Evolutionary conservation across 1,284 basidiomycete species (phyloP).

Genomic region (Puccinia polysora): DNA sequence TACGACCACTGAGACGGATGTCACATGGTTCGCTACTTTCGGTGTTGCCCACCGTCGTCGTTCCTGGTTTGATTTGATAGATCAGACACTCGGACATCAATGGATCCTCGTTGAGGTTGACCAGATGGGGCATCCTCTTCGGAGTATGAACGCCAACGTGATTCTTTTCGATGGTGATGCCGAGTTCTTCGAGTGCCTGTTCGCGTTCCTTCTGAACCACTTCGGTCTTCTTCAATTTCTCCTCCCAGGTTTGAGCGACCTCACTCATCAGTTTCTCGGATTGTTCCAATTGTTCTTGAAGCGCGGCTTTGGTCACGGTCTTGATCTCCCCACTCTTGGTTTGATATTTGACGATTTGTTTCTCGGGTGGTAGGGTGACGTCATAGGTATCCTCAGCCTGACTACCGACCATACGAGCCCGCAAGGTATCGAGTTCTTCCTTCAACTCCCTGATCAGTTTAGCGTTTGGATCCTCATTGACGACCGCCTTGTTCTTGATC

Average conservation of each 20-base stretch:
- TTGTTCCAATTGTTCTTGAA: slow-evolving; percentile 93
- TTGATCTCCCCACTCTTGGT: slow-evolving; percentile 89
- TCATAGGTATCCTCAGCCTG: slow-evolving; percentile 71
- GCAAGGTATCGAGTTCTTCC: slow-evolving; percentile 74
- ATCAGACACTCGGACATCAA: slow-evolving; percentile 60
- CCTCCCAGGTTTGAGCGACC: slow-evolving; percentile 95
- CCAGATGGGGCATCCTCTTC: slow-evolving; percentile 95
- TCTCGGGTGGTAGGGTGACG: slow-evolving; percentile 80
- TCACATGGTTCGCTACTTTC: slow-evolving; percentile 74
- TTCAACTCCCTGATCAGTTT: slow-evolving; percentile 97
- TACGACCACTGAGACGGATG: slow-evolving; percentile 85
- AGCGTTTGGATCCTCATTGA: slow-evolving; percentile 98
- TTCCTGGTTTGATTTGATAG: slow-evolving; percentile 87
- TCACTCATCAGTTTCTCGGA: slow-evolving; percentile 95
- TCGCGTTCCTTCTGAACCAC: slow-evolving; percentile 94
- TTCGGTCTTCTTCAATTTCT: slow-evolving; percentile 86
- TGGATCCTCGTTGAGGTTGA: slow-evolving; percentile 64
- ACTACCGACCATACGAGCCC: slow-evolving; percentile 48
- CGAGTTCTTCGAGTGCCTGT: slow-evolving; percentile 91
- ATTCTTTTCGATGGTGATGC: slow-evolving; percentile 94
- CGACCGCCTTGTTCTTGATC: slow-evolving; percentile 98
- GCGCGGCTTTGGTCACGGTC: slow-evolving; percentile 90
- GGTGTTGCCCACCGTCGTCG: slow-evolving; percentile 74
- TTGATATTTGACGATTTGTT: slow-evolving; percentile 90
- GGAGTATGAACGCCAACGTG: slow-evolving; percentile 93